A percentile compares a stretch with the other conserved stretches of the same genome.
Conservation (phyloP, 768 basidiomycete genomes). For the Lactarius indigo region DNA sequence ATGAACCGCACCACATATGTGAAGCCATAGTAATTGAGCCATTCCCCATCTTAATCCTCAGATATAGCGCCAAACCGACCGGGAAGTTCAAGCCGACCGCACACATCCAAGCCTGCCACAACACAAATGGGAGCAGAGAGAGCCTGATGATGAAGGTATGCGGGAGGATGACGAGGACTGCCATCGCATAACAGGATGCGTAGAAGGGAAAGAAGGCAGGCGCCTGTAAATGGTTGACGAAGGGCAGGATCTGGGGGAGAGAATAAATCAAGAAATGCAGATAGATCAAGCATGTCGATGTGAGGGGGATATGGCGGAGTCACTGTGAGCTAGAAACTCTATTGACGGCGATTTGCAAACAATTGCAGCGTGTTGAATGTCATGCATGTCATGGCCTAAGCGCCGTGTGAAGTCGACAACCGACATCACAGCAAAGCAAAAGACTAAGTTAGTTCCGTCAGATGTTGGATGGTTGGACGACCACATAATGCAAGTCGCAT, state of each 20-base stretch:
- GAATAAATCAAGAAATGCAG: too few species aligned
- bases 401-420: too few species aligned
- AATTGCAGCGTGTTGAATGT: too few species aligned
- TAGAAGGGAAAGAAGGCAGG: conserved; percentile 10
- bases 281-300: too few species aligned
- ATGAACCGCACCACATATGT: conserved; percentile 12
- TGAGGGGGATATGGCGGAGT: too few species aligned
- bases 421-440: too few species aligned
- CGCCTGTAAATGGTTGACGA: conserved; percentile 11
- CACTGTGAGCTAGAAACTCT: too few species aligned
- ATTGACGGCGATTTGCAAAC: too few species aligned
- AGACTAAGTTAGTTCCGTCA: too few species aligned
- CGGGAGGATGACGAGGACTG: conserved; percentile 20
- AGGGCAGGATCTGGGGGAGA: conserved; percentile 9
- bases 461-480: too few species aligned
- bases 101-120: conserved; percentile 14
- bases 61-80: background rate
- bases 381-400: too few species aligned
- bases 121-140: conserved; percentile 11
- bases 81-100: conserved; percentile 10
- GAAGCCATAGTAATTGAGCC: conserved; percentile 10
- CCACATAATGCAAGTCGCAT: too few species aligned
- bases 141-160: conserved; percentile 4
- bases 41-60: background rate
- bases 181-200: conserved; percentile 1